Percentiles rank a stretch among this genome's conserved stretches.
These are phyloP conservation scores for Phytophthora sp. DNA, from an alignment of 352 stramenopile genomes.

Conservation along the genomic window DNA sequence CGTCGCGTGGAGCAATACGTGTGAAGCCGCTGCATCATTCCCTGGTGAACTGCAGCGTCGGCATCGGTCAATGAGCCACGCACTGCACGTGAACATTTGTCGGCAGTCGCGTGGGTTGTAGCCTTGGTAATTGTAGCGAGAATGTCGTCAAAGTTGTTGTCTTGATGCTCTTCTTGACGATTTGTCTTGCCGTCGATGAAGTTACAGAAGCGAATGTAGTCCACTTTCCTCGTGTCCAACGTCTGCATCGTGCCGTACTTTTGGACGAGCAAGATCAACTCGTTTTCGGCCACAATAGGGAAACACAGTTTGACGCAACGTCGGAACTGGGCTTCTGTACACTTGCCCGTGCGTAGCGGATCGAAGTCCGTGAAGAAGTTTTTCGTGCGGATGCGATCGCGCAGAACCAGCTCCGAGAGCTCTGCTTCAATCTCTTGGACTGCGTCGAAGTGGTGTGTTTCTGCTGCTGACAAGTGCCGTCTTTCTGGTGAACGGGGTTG, in stretches of 20 bases:
- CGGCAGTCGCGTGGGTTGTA: conserved; percentile 31
- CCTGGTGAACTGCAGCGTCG: conserved; percentile 49
- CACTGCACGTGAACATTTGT: conserved; percentile 68
- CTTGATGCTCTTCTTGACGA: conserved; percentile 9
- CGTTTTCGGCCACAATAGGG: conserved; percentile 56
- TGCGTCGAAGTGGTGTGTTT: conserved; percentile 24
- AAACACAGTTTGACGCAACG: conserved; percentile 85
- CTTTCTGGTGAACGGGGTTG: conserved; percentile 59
- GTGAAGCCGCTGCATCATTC: conserved; percentile 70
- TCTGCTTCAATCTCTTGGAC: conserved; percentile 61
- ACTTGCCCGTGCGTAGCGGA: conserved; percentile 73
- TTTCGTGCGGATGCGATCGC: conserved; percentile 83
- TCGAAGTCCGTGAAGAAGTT: conserved; percentile 90
- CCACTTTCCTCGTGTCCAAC: conserved; percentile 62
- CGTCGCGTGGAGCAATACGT: conserved; percentile 62
- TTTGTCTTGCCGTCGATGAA: conserved; percentile 56
- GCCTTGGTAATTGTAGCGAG: conserved; percentile 47
- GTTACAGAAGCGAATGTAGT: conserved; percentile 83
- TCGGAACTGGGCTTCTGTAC: conserved; percentile 78
- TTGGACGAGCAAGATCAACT: conserved; percentile 60
- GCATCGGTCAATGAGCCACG: conserved; percentile 59
- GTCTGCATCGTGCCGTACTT: conserved; percentile 61
- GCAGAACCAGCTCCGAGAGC: conserved; percentile 63
- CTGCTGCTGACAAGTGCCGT: conserved; percentile 48
- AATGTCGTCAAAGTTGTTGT: conserved; percentile 66